phyloP scores from a whole-genome alignment of 805 yeast genomes.

The Lipomyces lipofer region DNA sequence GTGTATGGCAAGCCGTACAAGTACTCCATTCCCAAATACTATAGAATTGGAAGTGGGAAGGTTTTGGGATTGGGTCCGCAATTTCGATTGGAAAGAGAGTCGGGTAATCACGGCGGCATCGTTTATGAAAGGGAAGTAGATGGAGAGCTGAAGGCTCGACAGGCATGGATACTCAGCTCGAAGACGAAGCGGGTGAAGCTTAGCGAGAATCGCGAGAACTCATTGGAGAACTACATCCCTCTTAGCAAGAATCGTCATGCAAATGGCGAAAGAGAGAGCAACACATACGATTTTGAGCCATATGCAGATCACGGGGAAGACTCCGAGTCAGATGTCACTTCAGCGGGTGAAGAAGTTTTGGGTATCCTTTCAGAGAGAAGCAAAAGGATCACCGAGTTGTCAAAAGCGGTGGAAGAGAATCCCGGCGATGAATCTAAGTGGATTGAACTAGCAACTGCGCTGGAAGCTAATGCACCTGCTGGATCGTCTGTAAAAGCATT shows the following conservation, averaged over 20 bases:
- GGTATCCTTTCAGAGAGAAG: conserved; percentile 4
- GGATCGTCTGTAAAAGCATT: neutral
- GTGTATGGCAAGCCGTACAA: conserved; percentile 11
- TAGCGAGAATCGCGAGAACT: neutral
- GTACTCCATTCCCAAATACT: conserved; percentile 12
- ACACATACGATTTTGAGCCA: neutral
- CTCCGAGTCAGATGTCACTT: neutral
- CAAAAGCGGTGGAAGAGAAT: conserved; percentile 11
- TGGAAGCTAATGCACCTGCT: neutral
- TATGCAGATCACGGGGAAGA: neutral
- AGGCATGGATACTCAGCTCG: conserved; percentile 1
- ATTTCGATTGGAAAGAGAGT: neutral
- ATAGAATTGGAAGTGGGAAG: conserved; percentile 17
- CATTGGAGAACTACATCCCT: neutral
- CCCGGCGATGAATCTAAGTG: conserved; percentile 14
- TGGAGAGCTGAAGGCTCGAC: neutral
- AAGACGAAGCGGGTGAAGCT: neutral
- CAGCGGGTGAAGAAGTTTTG: conserved; percentile 6
- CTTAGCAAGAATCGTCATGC: neutral
- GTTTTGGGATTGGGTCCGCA: conserved; percentile 17
- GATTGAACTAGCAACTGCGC: conserved; percentile 15
- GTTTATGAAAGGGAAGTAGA: neutral
- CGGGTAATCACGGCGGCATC: neutral
- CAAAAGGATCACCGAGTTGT: neutral
- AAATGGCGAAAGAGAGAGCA: neutral